Percentiles rank a stretch among this genome's conserved stretches.
These are phyloP conservation scores for Thalassiosira hispida DNA, from an alignment of 352 stramenopile genomes.

Conservation along the genomic window DNA sequence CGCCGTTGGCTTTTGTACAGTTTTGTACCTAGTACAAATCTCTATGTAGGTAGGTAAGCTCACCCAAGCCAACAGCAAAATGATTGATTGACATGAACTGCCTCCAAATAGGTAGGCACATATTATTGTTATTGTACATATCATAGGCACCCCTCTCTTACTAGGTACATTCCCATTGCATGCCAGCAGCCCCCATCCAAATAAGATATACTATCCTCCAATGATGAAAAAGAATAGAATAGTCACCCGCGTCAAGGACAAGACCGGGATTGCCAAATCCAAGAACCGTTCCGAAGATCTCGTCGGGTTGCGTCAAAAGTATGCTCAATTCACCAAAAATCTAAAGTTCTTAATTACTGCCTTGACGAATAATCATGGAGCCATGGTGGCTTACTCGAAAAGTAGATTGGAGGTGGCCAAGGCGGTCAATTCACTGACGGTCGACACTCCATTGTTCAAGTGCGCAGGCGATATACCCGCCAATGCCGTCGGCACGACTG, in stretches of 20 bases:
- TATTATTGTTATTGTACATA: no score
- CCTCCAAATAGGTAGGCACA: no score
- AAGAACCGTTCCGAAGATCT: slow-evolving; percentile 49
- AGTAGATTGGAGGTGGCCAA: slow-evolving; percentile 45
- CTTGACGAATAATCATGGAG: slow-evolving; percentile 37
- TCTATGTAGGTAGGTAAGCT: no score
- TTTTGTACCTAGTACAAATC: no score
- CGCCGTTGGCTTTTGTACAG: no score
- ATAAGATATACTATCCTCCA: not conserved
- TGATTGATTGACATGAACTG: no score
- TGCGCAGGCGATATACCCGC: slow-evolving; percentile 39
- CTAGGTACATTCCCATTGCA: no score
- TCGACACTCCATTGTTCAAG: slow-evolving; percentile 40
- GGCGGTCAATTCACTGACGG: slow-evolving; percentile 46
- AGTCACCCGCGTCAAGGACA: slow-evolving; percentile 56
- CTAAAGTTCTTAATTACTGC: slow-evolving; percentile 46
- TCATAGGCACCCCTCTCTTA: no score
- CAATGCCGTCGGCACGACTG: slow-evolving; percentile 16
- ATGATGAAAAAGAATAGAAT: slow-evolving; percentile 47
- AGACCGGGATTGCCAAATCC: slow-evolving; percentile 50
- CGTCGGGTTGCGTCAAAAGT: slow-evolving; percentile 14
- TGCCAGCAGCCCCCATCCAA: no score
- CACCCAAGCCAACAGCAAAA: no score
- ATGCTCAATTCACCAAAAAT: slow-evolving; percentile 44
- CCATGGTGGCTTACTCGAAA: slow-evolving; percentile 35